These are phyloP conservation scores for Sclerotinia minor DNA, from an alignment of 2,329 filamentous ascomycete genomes.

Conservation along the genomic window DNA sequence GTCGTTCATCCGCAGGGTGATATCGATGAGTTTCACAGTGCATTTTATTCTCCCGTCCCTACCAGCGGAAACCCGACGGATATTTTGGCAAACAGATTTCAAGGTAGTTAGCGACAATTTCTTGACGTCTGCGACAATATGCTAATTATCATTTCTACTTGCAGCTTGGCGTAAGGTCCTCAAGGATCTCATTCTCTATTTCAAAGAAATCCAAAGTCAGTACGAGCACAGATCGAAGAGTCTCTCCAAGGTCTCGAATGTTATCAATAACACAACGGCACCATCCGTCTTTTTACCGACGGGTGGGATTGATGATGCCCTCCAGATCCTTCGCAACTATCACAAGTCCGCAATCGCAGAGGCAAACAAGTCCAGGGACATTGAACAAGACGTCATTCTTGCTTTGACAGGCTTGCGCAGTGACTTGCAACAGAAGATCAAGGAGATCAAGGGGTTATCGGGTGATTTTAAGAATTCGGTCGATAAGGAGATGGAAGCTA, in stretches of 20 bases:
- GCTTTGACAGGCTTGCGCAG: conserved; percentile 82
- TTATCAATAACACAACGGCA: conserved; percentile 75
- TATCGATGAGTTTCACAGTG: conserved; percentile 72
- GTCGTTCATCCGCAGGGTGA: conserved; percentile 68
- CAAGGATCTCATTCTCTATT: conserved; percentile 92
- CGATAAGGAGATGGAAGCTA: conserved; percentile 88
- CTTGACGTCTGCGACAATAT: background rate
- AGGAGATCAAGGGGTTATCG: conserved; percentile 92
- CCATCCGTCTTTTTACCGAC: conserved; percentile 75
- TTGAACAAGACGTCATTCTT: conserved; percentile 87
- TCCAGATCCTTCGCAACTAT: conserved; percentile 76
- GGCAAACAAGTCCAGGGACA: conserved; percentile 83
- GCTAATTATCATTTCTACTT: conserved; percentile 20
- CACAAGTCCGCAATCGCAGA: conserved; percentile 79
- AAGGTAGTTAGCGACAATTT: conserved; percentile 58
- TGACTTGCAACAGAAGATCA: conserved; percentile 93
- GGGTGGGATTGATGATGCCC: conserved; percentile 84
- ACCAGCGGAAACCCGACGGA: conserved; percentile 87
- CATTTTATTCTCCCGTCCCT: conserved; percentile 86
- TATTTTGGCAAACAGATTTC: conserved; percentile 80
- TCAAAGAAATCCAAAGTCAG: conserved; percentile 84
- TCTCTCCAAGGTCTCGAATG: conserved; percentile 77
- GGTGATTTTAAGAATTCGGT: conserved; percentile 97
- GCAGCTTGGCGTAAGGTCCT: conserved; percentile 91
- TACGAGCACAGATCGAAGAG: conserved; percentile 86